These are phyloP conservation scores for Hypoxylon intermedium DNA, from an alignment of 495 filamentous ascomycete species.

Conservation along the genomic window DNA sequence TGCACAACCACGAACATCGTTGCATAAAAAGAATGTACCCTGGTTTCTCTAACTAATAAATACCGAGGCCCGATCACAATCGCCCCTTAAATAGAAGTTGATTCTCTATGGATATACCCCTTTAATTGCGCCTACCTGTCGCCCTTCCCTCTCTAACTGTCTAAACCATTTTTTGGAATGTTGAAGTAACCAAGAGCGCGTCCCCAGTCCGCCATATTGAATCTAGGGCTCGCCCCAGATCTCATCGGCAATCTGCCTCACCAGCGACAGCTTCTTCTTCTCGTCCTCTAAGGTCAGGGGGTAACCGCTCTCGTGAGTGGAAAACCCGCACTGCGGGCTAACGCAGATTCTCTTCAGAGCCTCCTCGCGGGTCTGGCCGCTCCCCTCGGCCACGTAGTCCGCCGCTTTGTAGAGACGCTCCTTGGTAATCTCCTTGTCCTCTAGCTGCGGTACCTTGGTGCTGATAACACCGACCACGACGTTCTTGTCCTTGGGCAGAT, in stretches of 20 bases:
- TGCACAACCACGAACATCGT: too few species aligned
- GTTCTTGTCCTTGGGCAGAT: constrained; percentile 74
- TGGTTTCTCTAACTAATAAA: too few species aligned
- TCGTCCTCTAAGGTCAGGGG: constrained; percentile 69
- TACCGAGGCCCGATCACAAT: not conserved
- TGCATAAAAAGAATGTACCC: too few species aligned
- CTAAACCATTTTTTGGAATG: constrained; percentile 31
- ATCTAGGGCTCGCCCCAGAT: constrained; percentile 69
- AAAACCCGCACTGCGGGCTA: constrained; percentile 83
- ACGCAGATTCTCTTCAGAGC: constrained; percentile 73
- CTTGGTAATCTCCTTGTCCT: constrained; percentile 78
- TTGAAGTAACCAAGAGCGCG: constrained; percentile 36
- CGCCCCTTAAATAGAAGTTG: constrained; percentile 37
- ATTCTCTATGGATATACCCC: constrained; percentile 29
- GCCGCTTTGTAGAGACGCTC: constrained; percentile 70
- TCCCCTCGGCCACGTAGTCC: constrained; percentile 73
- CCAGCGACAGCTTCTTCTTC: constrained; percentile 71
- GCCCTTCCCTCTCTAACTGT: not conserved
- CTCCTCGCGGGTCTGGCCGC: constrained; percentile 65
- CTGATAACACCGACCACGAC: constrained; percentile 80
- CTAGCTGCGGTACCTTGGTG: constrained; percentile 74
- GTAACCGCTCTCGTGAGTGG: constrained; percentile 73
- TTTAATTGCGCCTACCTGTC: not conserved
- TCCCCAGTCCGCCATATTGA: constrained; percentile 9
- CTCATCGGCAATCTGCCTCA: constrained; percentile 72